Evolutionary conservation across 1,284 basidiomycete genomes (phyloP).

Genomic region (Athelia sp.): DNA sequence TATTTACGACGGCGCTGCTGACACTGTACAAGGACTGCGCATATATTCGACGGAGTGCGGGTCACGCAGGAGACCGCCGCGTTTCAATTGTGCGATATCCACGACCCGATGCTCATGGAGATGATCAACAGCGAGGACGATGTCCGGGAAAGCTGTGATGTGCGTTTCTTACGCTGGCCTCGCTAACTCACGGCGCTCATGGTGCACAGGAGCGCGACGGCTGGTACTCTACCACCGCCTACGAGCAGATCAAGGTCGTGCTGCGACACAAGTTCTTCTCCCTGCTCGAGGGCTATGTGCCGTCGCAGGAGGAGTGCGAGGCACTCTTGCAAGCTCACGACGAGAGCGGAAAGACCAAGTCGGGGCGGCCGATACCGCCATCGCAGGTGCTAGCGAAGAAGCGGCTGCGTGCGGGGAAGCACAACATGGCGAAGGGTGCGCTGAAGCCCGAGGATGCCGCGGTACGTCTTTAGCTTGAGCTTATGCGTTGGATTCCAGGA

Average conservation of each 20-base stretch:
- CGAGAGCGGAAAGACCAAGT: slow-evolving; percentile 33
- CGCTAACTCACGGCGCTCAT: neutral
- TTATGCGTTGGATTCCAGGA: slow-evolving; percentile 1
- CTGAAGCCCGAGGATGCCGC: slow-evolving; percentile 75
- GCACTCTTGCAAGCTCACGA: slow-evolving; percentile 50
- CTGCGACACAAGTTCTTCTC: slow-evolving; percentile 86
- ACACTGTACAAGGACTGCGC: slow-evolving; percentile 49
- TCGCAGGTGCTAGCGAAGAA: slow-evolving; percentile 32
- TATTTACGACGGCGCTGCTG: no score
- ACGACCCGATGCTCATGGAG: slow-evolving; percentile 73
- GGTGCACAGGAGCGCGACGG: slow-evolving; percentile 74
- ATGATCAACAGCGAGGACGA: slow-evolving; percentile 75
- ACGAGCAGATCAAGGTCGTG: slow-evolving; percentile 80
- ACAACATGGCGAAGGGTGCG: slow-evolving; percentile 84
- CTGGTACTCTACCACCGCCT: slow-evolving; percentile 74
- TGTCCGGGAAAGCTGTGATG: slow-evolving; percentile 67
- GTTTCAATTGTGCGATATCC: slow-evolving; percentile 91
- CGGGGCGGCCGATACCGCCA: no score
- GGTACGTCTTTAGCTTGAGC: slow-evolving; percentile 34
- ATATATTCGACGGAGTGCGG: slow-evolving; percentile 86
- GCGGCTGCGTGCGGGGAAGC: slow-evolving; percentile 59
- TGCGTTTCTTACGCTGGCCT: slow-evolving; percentile 29
- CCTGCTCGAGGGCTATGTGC: slow-evolving; percentile 68
- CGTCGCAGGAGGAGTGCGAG: slow-evolving; percentile 68
- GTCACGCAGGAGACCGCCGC: slow-evolving; percentile 81